Base-by-base conservation (phyloP, 345 rosid species). In the Salix caprea region DNA sequence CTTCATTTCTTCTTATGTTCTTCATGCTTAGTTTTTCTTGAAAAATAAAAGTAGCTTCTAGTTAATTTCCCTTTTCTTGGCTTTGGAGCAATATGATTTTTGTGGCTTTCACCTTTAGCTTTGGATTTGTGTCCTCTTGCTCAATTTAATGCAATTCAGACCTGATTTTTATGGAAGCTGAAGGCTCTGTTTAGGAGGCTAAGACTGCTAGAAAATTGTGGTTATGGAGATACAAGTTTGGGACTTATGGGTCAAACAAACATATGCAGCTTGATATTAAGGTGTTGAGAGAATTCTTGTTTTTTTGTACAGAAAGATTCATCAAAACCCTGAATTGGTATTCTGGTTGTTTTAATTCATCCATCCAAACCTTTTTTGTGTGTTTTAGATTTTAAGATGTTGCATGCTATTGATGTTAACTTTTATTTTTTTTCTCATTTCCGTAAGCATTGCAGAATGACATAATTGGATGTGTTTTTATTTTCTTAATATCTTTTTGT, bases 81-180 rank as follows among this genome's bases (percentile, higher is more conserved):
- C 73, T 32, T 30, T 28, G 37, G 61, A 70, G 39, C 40, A 70
- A 70, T 48, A 48, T 6, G 1, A 44, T 23, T 71, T 32, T 52
- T 23, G 34, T 42, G 52, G 11, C 9, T 58, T 34, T 71, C 21
- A 21, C 7, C 39, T 19, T 54, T 34, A 21, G 32, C 40, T 34
- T 52, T 71, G 39, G 3, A 28, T 56, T 56, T 56, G 62, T 7
- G 26, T 9, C 62, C 62, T 10, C 12, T n/a, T 23, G 62, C 28
- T 56, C 62, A 9, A 56, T 11, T n/a, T 21, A 36, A 36, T 2
- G 32, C n/a, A 28, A 30, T 24, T 44, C 10, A 14, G 48, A 72
- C 14, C 60, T 67, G 39, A 75, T 70, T 52, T 48, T 48, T 6
- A 37, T 74, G 58, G 71, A 79, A 64, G 71, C 44, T 50, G 75